phyloP scores from a whole-genome alignment of 805 yeast species.

The Ogataea pignaliae region DNA sequence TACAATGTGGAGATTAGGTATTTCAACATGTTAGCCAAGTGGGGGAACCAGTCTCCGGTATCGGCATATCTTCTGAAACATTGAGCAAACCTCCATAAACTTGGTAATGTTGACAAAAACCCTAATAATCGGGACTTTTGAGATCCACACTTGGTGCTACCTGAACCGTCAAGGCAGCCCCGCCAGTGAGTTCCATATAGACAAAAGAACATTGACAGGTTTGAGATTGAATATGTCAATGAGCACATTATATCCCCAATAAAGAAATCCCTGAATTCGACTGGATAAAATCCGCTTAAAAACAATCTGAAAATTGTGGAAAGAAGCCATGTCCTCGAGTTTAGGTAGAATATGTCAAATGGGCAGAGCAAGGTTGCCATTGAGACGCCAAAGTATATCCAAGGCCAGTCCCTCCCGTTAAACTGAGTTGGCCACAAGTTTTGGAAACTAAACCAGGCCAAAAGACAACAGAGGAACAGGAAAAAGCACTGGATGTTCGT shows the following conservation, averaged over 20 bases:
- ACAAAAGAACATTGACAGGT: conserved; percentile 81
- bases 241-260: conserved; percentile 89
- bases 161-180: conserved; percentile 39
- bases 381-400: conserved; percentile 60
- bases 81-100: conserved; percentile 86
- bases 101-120: conserved; percentile 77
- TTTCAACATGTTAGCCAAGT: conserved; percentile 81
- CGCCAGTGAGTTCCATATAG: conserved; percentile 71
- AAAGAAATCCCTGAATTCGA: conserved; percentile 91
- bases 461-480: conserved; percentile 51
- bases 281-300: conserved; percentile 86
- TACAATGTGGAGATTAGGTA: conserved; percentile 64
- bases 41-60: conserved; percentile 95
- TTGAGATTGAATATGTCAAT: conserved; percentile 82
- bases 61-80: conserved; percentile 89
- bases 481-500: conserved; percentile 59
- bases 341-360: conserved; percentile 45
- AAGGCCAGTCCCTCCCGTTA: conserved; percentile 75
- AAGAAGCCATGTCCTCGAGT: conserved; percentile 76
- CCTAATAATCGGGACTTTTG: conserved; percentile 74
- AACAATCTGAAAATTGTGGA: conserved; percentile 66
- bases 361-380: conserved; percentile 56
- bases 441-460: conserved; percentile 73
- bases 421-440: conserved; percentile 58
- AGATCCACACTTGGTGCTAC: conserved; percentile 62